Evolutionary conservation across 1,139 yeast genomes (phyloP).

Genomic region (Sugiyamaella castrensis): DNA sequence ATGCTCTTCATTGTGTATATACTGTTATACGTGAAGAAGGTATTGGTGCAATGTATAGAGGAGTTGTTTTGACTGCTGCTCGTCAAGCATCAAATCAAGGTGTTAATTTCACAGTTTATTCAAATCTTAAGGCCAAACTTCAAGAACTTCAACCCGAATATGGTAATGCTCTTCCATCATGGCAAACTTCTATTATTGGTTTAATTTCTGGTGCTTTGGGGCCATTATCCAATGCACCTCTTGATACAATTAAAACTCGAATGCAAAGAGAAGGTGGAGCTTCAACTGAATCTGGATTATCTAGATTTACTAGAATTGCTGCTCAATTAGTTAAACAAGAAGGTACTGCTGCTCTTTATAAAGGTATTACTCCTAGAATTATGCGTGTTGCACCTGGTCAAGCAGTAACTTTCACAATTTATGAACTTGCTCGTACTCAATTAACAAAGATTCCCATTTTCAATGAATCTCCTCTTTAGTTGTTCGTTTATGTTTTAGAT

Average conservation of each 20-base stretch:
- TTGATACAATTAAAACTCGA: constrained; percentile 95
- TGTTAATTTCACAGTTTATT: constrained; percentile 94
- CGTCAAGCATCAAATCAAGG: constrained; percentile 99
- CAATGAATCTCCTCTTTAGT: constrained; percentile 15
- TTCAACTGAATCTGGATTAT: constrained; percentile 66
- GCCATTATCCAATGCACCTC: constrained; percentile 95
- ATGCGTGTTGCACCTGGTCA: constrained; percentile 99
- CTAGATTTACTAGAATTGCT: constrained; percentile 78
- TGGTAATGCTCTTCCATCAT: constrained; percentile 66
- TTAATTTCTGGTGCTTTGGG: constrained; percentile 95
- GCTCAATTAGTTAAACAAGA: constrained; percentile 81
- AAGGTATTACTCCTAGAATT: constrained; percentile 97
- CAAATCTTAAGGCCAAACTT: constrained; percentile 71
- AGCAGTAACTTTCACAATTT: constrained; percentile 96
- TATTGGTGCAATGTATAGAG: constrained; percentile 81
- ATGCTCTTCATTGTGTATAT: constrained; percentile 88
- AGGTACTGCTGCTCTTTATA: constrained; percentile 82
- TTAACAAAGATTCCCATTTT: constrained; percentile 51
- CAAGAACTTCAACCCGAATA: constrained; percentile 59
- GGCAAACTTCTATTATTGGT: constrained; percentile 93
- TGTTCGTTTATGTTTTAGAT: neutral
- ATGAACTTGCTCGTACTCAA: constrained; percentile 77
- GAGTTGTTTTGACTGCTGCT: constrained; percentile 93
- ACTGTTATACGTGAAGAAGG: constrained; percentile 91
- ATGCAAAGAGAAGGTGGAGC: constrained; percentile 83